Conservation (phyloP, 2,329 filamentous ascomycete genomes). For the Harringtonia aguacate region DNA sequence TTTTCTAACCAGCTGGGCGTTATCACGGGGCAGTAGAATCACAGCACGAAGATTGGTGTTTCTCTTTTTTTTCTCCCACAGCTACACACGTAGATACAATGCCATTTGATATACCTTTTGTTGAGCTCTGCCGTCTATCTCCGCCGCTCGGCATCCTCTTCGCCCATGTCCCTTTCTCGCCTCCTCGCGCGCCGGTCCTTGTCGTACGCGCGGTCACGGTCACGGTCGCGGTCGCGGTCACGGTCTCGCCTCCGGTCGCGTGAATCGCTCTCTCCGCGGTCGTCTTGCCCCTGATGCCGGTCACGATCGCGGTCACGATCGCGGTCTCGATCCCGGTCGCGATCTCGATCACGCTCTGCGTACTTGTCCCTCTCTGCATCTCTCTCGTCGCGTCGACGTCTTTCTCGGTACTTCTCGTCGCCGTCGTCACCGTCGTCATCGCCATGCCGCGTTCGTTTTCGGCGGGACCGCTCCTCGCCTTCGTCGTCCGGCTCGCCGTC, state of each 20-base stretch:
- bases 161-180: neutral
- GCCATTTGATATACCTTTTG: neutral
- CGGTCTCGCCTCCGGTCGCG: too few species aligned
- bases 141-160: neutral
- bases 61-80: too few species aligned
- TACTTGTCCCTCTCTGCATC: constrained; percentile 7
- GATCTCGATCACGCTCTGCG: neutral
- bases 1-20: neutral
- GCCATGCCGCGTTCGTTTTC: constrained; percentile 12
- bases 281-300: neutral
- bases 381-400: constrained; percentile 6
- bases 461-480: constrained; percentile 4
- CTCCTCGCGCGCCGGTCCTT: neutral
- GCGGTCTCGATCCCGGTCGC: neutral
- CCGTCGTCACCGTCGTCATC: constrained; percentile 15
- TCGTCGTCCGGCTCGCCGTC: constrained; percentile 14
- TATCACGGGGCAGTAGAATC: too few species aligned
- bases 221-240: neutral
- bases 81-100: too few species aligned
- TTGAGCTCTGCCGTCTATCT: too few species aligned
- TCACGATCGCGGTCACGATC: neutral
- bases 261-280: neutral
- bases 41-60: too few species aligned
- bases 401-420: constrained; percentile 11
- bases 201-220: neutral